These are phyloP conservation scores for Exobasidium rhododendri DNA, from an alignment of 1,284 basidiomycete genomes.

Conservation along the genomic window DNA sequence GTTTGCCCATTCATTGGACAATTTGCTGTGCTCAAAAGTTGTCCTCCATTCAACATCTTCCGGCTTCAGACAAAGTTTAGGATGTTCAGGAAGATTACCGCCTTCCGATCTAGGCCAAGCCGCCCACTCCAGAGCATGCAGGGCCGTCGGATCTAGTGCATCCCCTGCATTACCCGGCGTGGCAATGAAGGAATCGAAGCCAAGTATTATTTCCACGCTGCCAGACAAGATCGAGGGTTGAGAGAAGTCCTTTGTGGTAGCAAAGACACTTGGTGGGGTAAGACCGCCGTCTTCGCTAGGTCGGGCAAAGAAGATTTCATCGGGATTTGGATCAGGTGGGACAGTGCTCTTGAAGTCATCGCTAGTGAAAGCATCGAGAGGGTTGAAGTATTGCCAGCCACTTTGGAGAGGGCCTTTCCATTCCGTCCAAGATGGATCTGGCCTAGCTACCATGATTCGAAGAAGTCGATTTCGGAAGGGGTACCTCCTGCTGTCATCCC, in stretches of 20 bases:
- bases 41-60: constrained; percentile 10
- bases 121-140: constrained; percentile 15
- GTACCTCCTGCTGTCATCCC: constrained; percentile 8
- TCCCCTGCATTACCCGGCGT: background rate
- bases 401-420: constrained; percentile 7
- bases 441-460: constrained; percentile 14
- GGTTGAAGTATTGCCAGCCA: constrained; percentile 17
- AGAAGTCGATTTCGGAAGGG: constrained; percentile 11
- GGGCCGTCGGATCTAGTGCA: constrained; percentile 6
- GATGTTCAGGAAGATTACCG: background rate
- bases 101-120: background rate
- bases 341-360: background rate
- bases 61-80: background rate
- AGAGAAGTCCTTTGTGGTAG: constrained; percentile 7
- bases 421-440: constrained; percentile 6
- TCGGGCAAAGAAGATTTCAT: constrained; percentile 12
- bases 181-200: constrained; percentile 4
- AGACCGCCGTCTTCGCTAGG: constrained; percentile 2
- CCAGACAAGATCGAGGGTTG: constrained; percentile 6
- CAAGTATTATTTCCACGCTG: constrained; percentile 15
- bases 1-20: background rate
- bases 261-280: constrained; percentile 1
- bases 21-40: constrained; percentile 14
- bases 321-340: constrained; percentile 6
- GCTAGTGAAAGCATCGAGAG: constrained; percentile 3